Evolutionary conservation across 139 green algal species (phyloP).

Genomic region (Chlorella sp.): DNA sequence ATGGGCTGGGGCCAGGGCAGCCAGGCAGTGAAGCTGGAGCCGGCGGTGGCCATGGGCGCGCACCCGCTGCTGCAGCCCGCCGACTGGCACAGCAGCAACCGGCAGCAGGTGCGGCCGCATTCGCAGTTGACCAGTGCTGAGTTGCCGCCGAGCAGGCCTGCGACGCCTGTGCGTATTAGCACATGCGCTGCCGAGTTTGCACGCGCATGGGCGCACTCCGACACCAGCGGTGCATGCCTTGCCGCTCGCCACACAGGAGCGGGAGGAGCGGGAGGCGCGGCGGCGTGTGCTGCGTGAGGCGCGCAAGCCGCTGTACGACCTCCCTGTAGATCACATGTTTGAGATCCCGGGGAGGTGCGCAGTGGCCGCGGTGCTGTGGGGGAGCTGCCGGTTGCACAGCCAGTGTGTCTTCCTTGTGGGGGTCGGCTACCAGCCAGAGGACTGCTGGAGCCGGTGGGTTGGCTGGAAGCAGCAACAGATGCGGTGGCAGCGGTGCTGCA

Average conservation of each 20-base stretch:
- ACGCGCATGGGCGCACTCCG: too few species aligned
- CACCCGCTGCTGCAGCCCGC: constrained; percentile 6
- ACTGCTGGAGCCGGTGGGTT: not conserved
- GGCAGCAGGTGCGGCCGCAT: not conserved
- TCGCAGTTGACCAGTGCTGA: too few species aligned
- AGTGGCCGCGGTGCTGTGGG: not conserved
- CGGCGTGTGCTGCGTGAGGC: constrained; percentile 27
- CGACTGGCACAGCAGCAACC: constrained; percentile 5
- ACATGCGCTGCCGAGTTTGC: too few species aligned
- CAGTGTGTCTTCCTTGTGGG: not conserved
- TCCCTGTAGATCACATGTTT: constrained; percentile 40
- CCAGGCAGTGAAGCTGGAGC: constrained; percentile 11
- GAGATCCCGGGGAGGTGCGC: constrained; percentile 47
- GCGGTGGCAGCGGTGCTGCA: not conserved
- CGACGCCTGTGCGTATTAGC: too few species aligned
- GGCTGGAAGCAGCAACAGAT: not conserved
- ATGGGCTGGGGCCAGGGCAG: constrained; percentile 5
- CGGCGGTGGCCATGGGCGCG: constrained; percentile 2
- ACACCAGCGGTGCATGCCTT: too few species aligned
- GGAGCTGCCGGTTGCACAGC: too few species aligned
- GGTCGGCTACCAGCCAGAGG: not conserved
- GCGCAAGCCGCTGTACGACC: constrained; percentile 5
- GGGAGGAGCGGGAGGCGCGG: constrained; percentile 36
- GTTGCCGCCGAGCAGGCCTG: too few species aligned
- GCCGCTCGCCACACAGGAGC: not conserved